Evolutionary conservation across 805 yeast species (phyloP), one percentile per base, ranked within the genome.

Genomic region (Dipodascus geniculatus): DNA sequence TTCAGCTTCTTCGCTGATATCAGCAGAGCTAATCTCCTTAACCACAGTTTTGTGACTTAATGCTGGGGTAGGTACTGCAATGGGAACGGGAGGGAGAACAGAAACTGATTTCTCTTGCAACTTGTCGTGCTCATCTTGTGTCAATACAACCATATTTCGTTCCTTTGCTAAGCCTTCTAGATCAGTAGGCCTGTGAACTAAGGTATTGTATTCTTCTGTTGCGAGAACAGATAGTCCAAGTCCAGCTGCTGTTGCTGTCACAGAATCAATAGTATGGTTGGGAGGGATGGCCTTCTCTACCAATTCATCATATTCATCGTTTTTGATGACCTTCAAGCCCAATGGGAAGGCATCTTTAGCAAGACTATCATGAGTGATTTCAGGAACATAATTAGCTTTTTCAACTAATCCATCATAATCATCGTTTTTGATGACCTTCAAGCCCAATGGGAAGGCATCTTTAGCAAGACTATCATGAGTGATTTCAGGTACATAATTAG

Each of bases 101-200:
- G 20, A n/a, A 38, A 38, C 19, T 6, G 11, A 11, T 16, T 38
- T 38, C 14, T 38, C 44, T 38, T 38, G 44, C 11, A 38, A 16
- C 19, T 38, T 38, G 4, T 38, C 8, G 19, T n/a, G 44, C 20
- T 38, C 44, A 6, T 38, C 44, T 14, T 4, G 44, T 6, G 44
- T 38, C 44, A 38, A 38, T 6, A 38, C 4, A n/a, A 38, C 14
- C 20, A 38, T n/a, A 16, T 17, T 17, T 4, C 20, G 44, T 16
- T 38, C 44, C 6, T 38, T 4, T 6, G 64, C 60, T 11, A 83
- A 54, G 22, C 65, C 63, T 49, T 57, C 63, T 6, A 31, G 42
- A 20, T 23, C 35, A 20, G 35, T 48, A 3, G 58, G 55, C 33
- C 14, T 38, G 11, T 52, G 55, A 9, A 17, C 19, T n/a, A 38